These are phyloP conservation scores for Penicillium coffeae DNA, from an alignment of 495 filamentous ascomycete species.

Conservation along the genomic window DNA sequence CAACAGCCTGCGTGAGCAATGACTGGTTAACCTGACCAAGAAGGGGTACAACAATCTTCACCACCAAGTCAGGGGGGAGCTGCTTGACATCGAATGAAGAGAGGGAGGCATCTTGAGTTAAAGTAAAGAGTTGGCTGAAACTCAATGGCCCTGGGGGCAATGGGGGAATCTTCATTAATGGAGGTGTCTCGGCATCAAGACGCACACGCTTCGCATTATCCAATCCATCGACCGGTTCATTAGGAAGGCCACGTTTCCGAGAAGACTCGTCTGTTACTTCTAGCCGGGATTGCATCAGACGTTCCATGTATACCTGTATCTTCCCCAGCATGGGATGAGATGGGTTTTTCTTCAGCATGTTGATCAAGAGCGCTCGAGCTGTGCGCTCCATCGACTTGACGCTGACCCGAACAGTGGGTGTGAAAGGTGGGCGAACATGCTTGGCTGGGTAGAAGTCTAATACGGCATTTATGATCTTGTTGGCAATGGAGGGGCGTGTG, in stretches of 20 bases:
- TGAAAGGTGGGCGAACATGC: conserved; percentile 70
- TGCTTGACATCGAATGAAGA: conserved; percentile 78
- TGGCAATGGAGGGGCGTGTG: conserved; percentile 71
- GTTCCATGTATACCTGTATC: conserved; percentile 79
- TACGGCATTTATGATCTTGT: conserved; percentile 77
- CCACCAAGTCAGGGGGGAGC: conserved; percentile 67
- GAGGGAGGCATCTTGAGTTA: conserved; percentile 69
- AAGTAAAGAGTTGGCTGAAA: conserved; percentile 74
- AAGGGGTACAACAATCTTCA: conserved; percentile 70
- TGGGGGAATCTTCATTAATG: conserved; percentile 56
- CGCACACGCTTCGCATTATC: conserved; percentile 68
- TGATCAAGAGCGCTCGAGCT: conserved; percentile 72
- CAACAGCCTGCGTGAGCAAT: conserved; percentile 63
- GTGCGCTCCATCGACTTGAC: conserved; percentile 94
- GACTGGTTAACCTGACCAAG: conserved; percentile 60
- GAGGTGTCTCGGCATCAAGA: conserved; percentile 51
- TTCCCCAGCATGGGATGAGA: conserved; percentile 61
- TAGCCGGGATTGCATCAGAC: conserved; percentile 65
- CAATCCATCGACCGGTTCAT: conserved; percentile 63
- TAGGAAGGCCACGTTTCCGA: conserved; percentile 69
- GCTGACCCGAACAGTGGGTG: conserved; percentile 70
- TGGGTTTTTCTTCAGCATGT: conserved; percentile 75
- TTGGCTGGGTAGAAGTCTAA: conserved; percentile 90
- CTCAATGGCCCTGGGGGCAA: conserved; percentile 70
- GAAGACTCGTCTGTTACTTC: conserved; percentile 70